Base-by-base conservation (phyloP, 139 green algal genomes). In the Closterium sp. region DNA sequence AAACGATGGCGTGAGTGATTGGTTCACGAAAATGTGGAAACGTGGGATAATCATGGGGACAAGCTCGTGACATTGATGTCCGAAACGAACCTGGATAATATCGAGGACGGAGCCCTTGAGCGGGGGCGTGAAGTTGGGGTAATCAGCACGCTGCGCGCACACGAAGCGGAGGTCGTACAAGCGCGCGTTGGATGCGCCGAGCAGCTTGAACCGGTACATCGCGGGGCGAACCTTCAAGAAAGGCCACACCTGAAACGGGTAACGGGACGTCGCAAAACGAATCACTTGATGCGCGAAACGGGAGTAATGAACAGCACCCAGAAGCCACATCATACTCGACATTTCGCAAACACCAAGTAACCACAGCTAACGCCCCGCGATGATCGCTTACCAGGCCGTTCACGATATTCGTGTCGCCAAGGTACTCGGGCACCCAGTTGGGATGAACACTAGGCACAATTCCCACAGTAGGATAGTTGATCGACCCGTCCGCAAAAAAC, bases 381-480 rank as follows among this genome's bases (percentile, higher is more conserved):
- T n/a, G n/a, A n/a, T n/a, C n/a, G n/a, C n/a, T n/a, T n/a, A n/a
- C n/a, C n/a, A n/a, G n/a, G n/a, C 90, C 90, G 25, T 92, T 92
- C 36, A 92, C 90, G 6, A 84, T n/a, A 6, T 90, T 92, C 31
- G 31, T 28, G 30, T 89, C 38, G 7, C 90, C 90, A 23, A 92
- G 89, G 32, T 66, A 89, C 84, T 92, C 86, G n/a, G 90, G 90
- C 33, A 90, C 81, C 90, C 90, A 92, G 33, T 92, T 33, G 3
- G 90, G 90, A 34, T 92, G 90, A 4, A 87, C 66, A 16, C 34
- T 21, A 23, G 90, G 90, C 10, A 55, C 33, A 33, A 35, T 55
- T 19, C 90, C 90, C 28, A 84, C n/a, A 7, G 12, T 90, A 35
- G 16, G 16, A 35, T 69, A 90, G 34, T 90, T 21, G 32, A 92